Conservation (phyloP, 2,329 filamentous ascomycete species). For the Cordyceps fumosorosea region DNA sequence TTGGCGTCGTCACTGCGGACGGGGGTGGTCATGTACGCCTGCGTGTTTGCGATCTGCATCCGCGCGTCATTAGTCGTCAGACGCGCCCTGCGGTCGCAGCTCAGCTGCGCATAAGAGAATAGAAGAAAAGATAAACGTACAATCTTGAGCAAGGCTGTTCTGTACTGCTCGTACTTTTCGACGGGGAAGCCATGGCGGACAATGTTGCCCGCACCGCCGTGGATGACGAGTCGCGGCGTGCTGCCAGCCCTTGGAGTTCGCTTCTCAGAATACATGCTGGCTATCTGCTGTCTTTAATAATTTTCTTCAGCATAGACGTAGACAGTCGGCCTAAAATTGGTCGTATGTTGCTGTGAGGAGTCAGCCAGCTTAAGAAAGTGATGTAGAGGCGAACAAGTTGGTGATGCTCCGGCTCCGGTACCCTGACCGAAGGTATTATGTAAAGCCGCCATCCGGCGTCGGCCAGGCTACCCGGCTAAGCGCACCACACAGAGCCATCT, state of each 20-base stretch:
- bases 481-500: not conserved
- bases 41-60: constrained; percentile 36
- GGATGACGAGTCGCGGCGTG: constrained; percentile 58
- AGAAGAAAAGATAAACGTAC: constrained; percentile 30
- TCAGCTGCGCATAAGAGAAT: not conserved
- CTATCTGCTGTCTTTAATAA: too few relatives aligned
- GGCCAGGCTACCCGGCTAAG: not conserved
- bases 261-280: constrained; percentile 36
- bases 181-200: constrained; percentile 51
- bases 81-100: not conserved
- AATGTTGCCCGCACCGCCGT: constrained; percentile 65
- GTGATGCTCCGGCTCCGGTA: constrained; percentile 3
- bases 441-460: not conserved
- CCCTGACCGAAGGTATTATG: not conserved
- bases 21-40: constrained; percentile 39
- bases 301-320: not conserved
- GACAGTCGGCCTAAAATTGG: too few relatives aligned
- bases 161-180: constrained; percentile 51
- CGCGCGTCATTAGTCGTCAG: not conserved
- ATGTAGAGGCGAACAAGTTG: not conserved
- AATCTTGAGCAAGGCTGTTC: constrained; percentile 54
- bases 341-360: not conserved
- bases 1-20: not conserved
- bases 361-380: not conserved
- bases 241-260: constrained; percentile 19